Conservation (phyloP, 306 rosid species). For the Castanea mollissima region DNA sequence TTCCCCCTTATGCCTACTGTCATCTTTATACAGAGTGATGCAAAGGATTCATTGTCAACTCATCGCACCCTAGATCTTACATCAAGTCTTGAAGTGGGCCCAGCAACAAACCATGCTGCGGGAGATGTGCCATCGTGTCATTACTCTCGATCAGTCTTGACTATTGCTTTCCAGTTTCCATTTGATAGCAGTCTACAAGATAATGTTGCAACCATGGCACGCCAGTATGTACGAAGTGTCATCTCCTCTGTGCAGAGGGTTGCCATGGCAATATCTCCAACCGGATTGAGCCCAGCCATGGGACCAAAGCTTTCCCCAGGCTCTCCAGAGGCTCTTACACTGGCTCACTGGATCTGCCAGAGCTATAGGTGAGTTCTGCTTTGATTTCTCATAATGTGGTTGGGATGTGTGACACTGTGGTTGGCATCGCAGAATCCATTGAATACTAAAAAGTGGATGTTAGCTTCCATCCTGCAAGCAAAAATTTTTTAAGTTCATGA, state of each 20-base stretch:
- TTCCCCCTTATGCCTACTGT: not conserved
- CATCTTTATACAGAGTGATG: conserved; percentile 50
- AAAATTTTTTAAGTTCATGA: no score
- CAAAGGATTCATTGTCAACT: conserved; percentile 52
- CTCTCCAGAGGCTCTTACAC: conserved; percentile 87
- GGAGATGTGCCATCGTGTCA: conserved; percentile 56
- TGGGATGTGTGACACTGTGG: no score
- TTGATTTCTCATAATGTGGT: no score
- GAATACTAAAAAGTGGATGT: no score
- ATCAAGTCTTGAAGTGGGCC: conserved; percentile 83
- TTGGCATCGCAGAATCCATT: no score
- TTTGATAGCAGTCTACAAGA: conserved; percentile 79
- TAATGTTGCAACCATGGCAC: conserved; percentile 81
- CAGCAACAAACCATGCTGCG: conserved; percentile 41
- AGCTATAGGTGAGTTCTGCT: conserved; percentile 66
- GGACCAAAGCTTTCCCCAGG: conserved; percentile 75
- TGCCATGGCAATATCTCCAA: conserved; percentile 91
- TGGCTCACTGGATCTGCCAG: conserved; percentile 89
- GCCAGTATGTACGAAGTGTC: conserved; percentile 81
- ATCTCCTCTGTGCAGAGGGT: conserved; percentile 94
- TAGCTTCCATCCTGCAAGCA: no score
- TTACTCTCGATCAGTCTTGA: conserved; percentile 74
- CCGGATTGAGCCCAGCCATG: conserved; percentile 56
- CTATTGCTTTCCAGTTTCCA: conserved; percentile 96
- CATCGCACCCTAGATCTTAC: conserved; percentile 84